Percentiles rank a stretch among this genome's conserved stretches.
Conservation (phyloP, 352 stramenopile species). For the Phytophthora pinifolia region DNA sequence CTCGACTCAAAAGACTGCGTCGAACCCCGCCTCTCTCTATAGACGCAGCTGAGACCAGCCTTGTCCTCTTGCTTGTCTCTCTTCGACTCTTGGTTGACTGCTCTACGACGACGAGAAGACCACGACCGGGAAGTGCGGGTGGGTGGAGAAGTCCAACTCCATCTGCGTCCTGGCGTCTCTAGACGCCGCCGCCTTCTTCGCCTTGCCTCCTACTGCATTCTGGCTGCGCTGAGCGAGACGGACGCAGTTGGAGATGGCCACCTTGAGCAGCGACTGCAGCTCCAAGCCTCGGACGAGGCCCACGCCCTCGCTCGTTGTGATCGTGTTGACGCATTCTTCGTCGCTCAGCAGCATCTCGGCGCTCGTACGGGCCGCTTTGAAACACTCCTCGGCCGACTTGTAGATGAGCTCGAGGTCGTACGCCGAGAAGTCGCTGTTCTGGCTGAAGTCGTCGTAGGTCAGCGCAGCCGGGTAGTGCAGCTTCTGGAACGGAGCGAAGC, state of each 20-base stretch:
- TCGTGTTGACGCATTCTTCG: conserved; percentile 31
- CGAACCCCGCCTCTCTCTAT: conserved; percentile 4
- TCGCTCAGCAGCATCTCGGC: conserved; percentile 55
- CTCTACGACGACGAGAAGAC: conserved; percentile 32
- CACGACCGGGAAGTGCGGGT: conserved; percentile 71
- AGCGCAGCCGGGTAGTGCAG: conserved; percentile 73
- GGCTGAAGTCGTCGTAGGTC: conserved; percentile 64
- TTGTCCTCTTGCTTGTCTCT: conserved; percentile 11
- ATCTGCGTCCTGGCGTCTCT: conserved; percentile 20
- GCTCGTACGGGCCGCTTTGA: conserved; percentile 61
- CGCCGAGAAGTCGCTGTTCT: conserved; percentile 81
- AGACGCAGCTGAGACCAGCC: background rate
- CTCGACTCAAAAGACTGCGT: conserved; percentile 4
- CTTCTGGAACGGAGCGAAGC: conserved; percentile 74
- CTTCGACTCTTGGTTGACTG: no score
- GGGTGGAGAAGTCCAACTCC: conserved; percentile 62
- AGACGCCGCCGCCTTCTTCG: conserved; percentile 16
- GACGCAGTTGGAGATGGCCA: conserved; percentile 67
- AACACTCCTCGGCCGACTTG: conserved; percentile 85
- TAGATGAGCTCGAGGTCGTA: conserved; percentile 78
- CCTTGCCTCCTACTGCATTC: conserved; percentile 30
- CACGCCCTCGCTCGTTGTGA: conserved; percentile 7
- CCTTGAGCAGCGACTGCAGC: conserved; percentile 55
- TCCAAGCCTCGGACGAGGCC: conserved; percentile 41
- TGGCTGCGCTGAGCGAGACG: conserved; percentile 56